Evolutionary conservation across 352 stramenopile genomes (phyloP), one percentile per base, ranked within the genome.

Genomic region (Globisporangium rhizosaccharum): DNA sequence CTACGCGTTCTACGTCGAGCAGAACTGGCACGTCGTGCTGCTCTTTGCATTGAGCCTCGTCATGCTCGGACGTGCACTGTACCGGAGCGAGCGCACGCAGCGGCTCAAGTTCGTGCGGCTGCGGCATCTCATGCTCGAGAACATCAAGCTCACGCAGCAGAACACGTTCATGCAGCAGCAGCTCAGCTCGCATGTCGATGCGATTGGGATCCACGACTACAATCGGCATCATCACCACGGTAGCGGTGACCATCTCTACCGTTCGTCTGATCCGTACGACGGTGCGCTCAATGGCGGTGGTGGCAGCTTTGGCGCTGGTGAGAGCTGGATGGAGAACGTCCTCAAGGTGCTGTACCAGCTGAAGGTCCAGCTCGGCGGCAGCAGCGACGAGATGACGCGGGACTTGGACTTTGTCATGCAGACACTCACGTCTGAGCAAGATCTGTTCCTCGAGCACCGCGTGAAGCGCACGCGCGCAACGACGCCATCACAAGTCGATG

Each of bases 241-340:
- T 17, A 12, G 42, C 7, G 8, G 7, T 28, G 42, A n/a, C 18
- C 25, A 51, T 28, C 49, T 41, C 25, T 42, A 56, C 48, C 26
- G 39, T 15, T n/a, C 26, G 18, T 15, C 28, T 9, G 26, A n/a
- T 18, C 26, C 20, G 30, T 37, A 30, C 50, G 50, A 55, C 17
- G 2, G 2, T 6, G 54, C 26, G 23, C 33, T 20, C 37, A 57
- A 33, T 20, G 48, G n/a, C 61, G 42, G 47, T 9, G 30, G 18
- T 49, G 23, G 48, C 23, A 23, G 8, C 39, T 56, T 59, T 15
- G 63, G 61, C 37, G 71, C 82, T 14, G 79, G 76, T n/a, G 79
- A 89, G 44, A 87, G 75, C 55, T 81, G 71, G 62, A 87, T 90
- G 81, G 81, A 87, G 56, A 81, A 86, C 64, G 76, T 90, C 37